Percentiles rank a stretch among this genome's conserved stretches.
These are phyloP conservation scores for Brassica carinata DNA, from an alignment of 345 rosid genomes.

Conservation along the genomic window DNA sequence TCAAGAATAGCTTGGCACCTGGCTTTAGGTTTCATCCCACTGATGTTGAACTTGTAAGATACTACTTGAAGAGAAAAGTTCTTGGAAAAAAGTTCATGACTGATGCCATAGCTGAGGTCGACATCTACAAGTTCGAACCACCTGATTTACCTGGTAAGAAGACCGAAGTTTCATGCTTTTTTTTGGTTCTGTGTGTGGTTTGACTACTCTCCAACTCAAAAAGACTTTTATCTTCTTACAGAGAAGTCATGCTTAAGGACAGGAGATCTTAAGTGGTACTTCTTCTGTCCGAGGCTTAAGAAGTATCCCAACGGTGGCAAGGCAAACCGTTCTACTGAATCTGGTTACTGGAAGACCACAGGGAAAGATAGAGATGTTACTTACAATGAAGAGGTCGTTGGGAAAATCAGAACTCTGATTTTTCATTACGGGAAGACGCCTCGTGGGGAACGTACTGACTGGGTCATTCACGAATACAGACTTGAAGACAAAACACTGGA, in stretches of 20 bases:
- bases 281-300: constrained; percentile 70
- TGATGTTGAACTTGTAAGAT: too few species aligned
- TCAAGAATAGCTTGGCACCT: neutral
- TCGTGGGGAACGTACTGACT: constrained; percentile 59
- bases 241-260: constrained; percentile 4
- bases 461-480: constrained; percentile 85
- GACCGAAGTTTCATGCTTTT: too few species aligned
- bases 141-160: too few species aligned
- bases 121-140: too few species aligned
- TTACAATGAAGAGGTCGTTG: constrained; percentile 45
- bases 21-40: too few species aligned
- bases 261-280: constrained; percentile 77
- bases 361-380: constrained; percentile 65
- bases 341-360: constrained; percentile 75
- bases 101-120: too few species aligned
- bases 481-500: constrained; percentile 50
- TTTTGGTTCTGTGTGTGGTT: too few species aligned
- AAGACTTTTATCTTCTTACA: too few species aligned
- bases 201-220: too few species aligned
- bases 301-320: constrained; percentile 53
- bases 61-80: too few species aligned
- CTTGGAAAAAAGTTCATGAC: too few species aligned
- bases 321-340: constrained; percentile 50
- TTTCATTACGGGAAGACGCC: constrained; percentile 59
- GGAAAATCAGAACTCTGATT: constrained; percentile 65